These are phyloP conservation scores for Mucor lusitanicus DNA, from an alignment of 371 early-diverging fungal species.

Conservation along the genomic window DNA sequence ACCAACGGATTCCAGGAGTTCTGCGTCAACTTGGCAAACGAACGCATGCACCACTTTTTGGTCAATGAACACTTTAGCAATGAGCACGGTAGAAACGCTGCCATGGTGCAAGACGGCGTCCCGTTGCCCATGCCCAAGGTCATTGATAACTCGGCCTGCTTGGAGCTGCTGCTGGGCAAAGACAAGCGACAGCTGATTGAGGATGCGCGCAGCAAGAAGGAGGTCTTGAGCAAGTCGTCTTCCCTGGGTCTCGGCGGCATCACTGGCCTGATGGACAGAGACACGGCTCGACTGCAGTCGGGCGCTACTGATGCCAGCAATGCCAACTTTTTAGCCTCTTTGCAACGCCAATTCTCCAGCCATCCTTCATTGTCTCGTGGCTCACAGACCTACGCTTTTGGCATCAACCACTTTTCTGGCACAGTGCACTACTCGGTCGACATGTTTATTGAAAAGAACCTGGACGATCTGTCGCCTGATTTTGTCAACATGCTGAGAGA, in stretches of 20 bases:
- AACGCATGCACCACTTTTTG: slow-evolving; percentile 78
- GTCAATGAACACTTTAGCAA: slow-evolving; percentile 58
- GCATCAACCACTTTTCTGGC: slow-evolving; percentile 77
- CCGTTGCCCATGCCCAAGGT: slow-evolving; percentile 53
- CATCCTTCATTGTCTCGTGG: slow-evolving; percentile 40
- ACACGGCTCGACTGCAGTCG: slow-evolving; percentile 40
- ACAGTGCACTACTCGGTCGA: slow-evolving; percentile 71
- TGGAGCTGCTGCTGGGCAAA: slow-evolving; percentile 53
- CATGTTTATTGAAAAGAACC: slow-evolving; percentile 72
- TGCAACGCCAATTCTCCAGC: slow-evolving; percentile 35
- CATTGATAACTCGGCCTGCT: slow-evolving; percentile 51
- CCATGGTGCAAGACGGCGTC: slow-evolving; percentile 45
- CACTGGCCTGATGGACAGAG: slow-evolving; percentile 66
- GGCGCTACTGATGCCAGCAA: slow-evolving; percentile 53
- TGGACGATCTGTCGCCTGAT: slow-evolving; percentile 77
- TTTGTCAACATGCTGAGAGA: slow-evolving; percentile 81
- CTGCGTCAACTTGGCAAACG: slow-evolving; percentile 82
- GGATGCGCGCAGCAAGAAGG: slow-evolving; percentile 9
- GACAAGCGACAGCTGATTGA: slow-evolving; percentile 15
- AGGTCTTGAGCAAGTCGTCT: slow-evolving; percentile 21
- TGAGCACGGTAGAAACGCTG: slow-evolving; percentile 54
- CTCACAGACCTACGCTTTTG: slow-evolving; percentile 56
- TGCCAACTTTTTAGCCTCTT: slow-evolving; percentile 51
- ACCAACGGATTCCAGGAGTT: slow-evolving; percentile 74
- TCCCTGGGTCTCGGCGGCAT: slow-evolving; percentile 37